A percentile compares a stretch with the other conserved stretches of the same genome.
Evolutionary conservation across 345 rosid genomes (phyloP).

Genomic region (Ceriops zippeliana): DNA sequence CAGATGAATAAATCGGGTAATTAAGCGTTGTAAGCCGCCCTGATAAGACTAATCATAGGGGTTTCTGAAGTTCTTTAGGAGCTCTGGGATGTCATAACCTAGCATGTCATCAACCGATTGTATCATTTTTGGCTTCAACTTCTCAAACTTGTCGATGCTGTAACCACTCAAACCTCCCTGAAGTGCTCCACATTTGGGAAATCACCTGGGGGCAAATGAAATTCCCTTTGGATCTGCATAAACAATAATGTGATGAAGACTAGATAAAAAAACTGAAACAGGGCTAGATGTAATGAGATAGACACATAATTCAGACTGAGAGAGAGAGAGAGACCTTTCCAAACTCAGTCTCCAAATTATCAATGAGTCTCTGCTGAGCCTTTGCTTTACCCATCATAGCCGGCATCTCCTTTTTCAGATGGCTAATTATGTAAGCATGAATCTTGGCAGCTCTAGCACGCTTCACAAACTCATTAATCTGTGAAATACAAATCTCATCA

Average conservation of each 20-base stretch:
- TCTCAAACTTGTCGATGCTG: constrained; percentile 82
- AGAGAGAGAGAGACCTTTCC: constrained; percentile 47
- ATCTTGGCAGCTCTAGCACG: constrained; percentile 97
- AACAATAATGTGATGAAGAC: background rate
- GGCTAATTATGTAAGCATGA: constrained; percentile 82
- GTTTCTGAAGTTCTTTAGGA: constrained; percentile 72
- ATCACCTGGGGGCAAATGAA: constrained; percentile 83
- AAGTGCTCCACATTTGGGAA: constrained; percentile 84
- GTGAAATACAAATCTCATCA: constrained; percentile 15
- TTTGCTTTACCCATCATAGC: constrained; percentile 90
- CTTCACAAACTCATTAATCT: constrained; percentile 95
- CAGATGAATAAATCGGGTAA: no score
- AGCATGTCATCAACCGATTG: constrained; percentile 94
- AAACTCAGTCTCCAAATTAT: constrained; percentile 72
- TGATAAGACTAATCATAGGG: constrained; percentile 54
- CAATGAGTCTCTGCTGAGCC: constrained; percentile 74
- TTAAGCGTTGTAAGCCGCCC: no score
- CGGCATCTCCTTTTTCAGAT: constrained; percentile 95
- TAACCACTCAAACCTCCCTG: constrained; percentile 70
- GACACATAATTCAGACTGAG: no score
- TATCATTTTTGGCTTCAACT: constrained; percentile 84
- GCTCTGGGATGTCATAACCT: constrained; percentile 84
- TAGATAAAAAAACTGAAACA: background rate
- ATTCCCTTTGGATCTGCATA: constrained; percentile 75
- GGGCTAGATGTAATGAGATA: background rate